Conservation (phyloP, 768 basidiomycete species). For the Mycena latifolia region DNA sequence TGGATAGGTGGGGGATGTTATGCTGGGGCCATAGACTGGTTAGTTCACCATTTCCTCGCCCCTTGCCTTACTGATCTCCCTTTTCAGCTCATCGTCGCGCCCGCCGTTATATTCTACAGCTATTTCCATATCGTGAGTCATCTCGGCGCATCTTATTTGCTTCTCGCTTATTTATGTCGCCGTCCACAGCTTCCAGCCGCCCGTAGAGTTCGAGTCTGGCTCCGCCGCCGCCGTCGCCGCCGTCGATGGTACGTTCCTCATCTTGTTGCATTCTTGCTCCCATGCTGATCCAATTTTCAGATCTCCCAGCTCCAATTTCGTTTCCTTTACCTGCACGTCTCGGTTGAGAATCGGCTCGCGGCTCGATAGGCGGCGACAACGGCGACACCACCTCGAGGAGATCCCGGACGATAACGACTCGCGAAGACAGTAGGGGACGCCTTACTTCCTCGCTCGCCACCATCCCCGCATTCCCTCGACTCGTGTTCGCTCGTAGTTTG, state of each 20-base stretch:
- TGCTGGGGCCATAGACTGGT: not conserved
- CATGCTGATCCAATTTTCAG: not conserved
- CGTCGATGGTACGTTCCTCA: not conserved
- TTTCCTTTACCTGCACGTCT: conserved; percentile 1
- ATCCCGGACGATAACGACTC: no score
- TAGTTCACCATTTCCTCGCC: not conserved
- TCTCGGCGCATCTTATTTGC: not conserved
- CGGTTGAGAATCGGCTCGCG: conserved; percentile 22
- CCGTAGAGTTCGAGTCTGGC: not conserved
- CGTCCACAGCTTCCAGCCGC: not conserved
- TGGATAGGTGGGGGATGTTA: not conserved
- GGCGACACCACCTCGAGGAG: no score
- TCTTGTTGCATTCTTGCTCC: not conserved
- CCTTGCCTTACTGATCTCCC: not conserved
- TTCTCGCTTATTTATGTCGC: not conserved
- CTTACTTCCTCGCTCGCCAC: not conserved
- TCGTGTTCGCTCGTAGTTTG: no score
- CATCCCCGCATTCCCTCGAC: no score
- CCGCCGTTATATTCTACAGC: conserved; percentile 3
- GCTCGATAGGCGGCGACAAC: not conserved
- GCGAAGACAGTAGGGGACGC: not conserved
- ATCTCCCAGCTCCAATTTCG: not conserved
- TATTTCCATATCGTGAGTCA: conserved; percentile 5
- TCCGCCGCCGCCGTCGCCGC: not conserved
- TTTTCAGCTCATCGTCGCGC: conserved; percentile 10